Percentiles rank a stretch among this genome's conserved stretches.
These are phyloP conservation scores for Carex sylvatica DNA, from an alignment of 202 grass and related monocot genomes.

Conservation along the genomic window DNA sequence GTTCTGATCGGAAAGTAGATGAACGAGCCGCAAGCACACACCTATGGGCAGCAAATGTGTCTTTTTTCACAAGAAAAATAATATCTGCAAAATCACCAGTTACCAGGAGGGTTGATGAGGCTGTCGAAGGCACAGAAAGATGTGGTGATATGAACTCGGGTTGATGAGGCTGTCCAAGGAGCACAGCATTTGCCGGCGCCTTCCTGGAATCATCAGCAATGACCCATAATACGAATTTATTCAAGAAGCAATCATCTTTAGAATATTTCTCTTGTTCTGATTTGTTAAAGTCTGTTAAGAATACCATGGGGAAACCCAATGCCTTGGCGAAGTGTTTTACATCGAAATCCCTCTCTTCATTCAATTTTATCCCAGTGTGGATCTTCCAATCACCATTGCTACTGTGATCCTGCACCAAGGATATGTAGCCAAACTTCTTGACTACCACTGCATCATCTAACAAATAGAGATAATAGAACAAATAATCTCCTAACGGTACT, in stretches of 20 bases:
- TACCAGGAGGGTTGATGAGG: background rate
- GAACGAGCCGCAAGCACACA: background rate
- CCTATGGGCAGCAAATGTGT: background rate
- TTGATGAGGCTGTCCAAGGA: background rate
- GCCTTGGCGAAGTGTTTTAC: background rate
- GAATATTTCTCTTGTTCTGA: background rate
- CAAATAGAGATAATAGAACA: background rate
- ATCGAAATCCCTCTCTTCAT: background rate
- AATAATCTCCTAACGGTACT: background rate
- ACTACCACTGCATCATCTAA: constrained; percentile 11
- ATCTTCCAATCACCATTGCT: constrained; percentile 15
- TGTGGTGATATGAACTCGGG: background rate
- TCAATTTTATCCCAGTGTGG: background rate
- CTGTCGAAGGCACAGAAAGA: no score
- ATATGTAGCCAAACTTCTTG: constrained; percentile 14
- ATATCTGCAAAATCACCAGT: background rate
- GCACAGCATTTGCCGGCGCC: background rate
- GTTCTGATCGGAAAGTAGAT: background rate
- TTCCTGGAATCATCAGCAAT: background rate
- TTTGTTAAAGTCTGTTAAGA: background rate
- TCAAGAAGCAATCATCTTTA: background rate
- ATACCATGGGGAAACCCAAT: background rate
- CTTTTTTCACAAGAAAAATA: background rate
- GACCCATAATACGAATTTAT: constrained; percentile 6
- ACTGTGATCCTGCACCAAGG: background rate